Evolutionary conservation across 495 filamentous ascomycete species (phyloP), one percentile per base, ranked within the genome.

Genomic region (Penicillium soppii): DNA sequence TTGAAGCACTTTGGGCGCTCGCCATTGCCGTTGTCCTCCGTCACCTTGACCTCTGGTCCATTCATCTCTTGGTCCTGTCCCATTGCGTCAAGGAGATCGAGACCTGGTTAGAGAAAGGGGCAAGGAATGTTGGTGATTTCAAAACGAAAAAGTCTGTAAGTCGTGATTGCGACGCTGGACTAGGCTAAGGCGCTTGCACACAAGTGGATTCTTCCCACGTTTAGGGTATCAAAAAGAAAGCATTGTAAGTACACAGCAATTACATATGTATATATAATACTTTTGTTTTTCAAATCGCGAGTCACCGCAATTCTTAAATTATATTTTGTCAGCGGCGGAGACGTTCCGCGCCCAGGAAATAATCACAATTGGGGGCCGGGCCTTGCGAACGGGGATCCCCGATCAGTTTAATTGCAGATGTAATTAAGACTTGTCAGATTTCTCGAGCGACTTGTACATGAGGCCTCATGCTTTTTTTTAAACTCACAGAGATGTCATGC

Each of bases 1-100:
- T 43, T 73, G 71, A 88, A 87, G 67, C 78, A 83, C 53, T 71
- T 71, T 7, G 82, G 83, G 7, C 82, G 76, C 16, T 47, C 16
- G 12, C 52, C 23, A 37, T 53, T 32, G 38, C 54, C 49, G 15
- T 56, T 37, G 39, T 32, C 3, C 9, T 41, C 30, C 0, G 60
- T 23, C 10, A 57, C 19, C 12, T 10, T 55, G 20, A 51, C 29
- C 5, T 36, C 47, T 5, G 52, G 37, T 13, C 48, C 29, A 26
- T 25, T 49, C 29, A 57, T 56, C 37, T 63, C 62, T 25, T 53
- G 47, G 13, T 62, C 52, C 10, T 43, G 21, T 10, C 5, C 35
- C 46, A 49, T 49, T 29, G 19, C 15, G 7, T 1, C 13, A 8
- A 25, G 23, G 16, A 15, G 10, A 13, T 40, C 2, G 7, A 2